These are phyloP conservation scores for Hordeum pubiflorum DNA, from an alignment of 202 grass and related monocot species.

Conservation along the genomic window DNA sequence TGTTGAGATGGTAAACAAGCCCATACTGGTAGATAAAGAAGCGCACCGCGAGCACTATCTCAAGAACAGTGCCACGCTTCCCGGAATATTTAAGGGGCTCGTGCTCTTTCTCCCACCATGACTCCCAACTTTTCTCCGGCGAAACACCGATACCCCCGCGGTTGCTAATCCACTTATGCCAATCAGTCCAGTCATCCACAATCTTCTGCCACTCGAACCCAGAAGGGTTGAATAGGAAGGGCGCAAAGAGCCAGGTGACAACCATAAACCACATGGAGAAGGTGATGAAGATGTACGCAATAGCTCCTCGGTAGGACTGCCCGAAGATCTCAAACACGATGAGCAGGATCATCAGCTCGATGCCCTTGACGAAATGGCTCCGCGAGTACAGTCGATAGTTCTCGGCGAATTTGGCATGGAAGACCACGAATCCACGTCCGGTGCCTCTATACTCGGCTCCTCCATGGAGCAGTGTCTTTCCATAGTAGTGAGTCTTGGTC, in stretches of 20 bases:
- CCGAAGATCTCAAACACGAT: slow-evolving; percentile 85
- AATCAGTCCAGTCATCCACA: slow-evolving; percentile 91
- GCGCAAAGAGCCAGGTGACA: slow-evolving; percentile 88
- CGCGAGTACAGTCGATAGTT: slow-evolving; percentile 84
- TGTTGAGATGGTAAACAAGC: slow-evolving; percentile 87
- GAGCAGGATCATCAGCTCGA: slow-evolving; percentile 82
- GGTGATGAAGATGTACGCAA: slow-evolving; percentile 83
- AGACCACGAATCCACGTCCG: slow-evolving; percentile 92
- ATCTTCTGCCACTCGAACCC: slow-evolving; percentile 99
- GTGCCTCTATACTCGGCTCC: slow-evolving; percentile 86
- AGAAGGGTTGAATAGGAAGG: slow-evolving; percentile 95
- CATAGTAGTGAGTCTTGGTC: slow-evolving; percentile 93
- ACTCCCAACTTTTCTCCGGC: slow-evolving; percentile 84
- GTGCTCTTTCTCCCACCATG: slow-evolving; percentile 93
- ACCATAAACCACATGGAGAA: slow-evolving; percentile 99
- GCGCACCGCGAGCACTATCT: slow-evolving; percentile 66
- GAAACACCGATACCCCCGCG: slow-evolving; percentile 78
- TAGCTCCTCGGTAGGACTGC: slow-evolving; percentile 63
- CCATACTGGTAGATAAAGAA: slow-evolving; percentile 97
- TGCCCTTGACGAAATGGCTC: slow-evolving; percentile 94
- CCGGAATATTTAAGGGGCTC: slow-evolving; percentile 76
- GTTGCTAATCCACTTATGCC: slow-evolving; percentile 95
- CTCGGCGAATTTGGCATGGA: slow-evolving; percentile 90
- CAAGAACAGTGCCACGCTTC: slow-evolving; percentile 63
- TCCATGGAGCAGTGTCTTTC: slow-evolving; percentile 86